phyloP scores from a whole-genome alignment of 495 filamentous ascomycete species.

The Tuber melanosporum region DNA sequence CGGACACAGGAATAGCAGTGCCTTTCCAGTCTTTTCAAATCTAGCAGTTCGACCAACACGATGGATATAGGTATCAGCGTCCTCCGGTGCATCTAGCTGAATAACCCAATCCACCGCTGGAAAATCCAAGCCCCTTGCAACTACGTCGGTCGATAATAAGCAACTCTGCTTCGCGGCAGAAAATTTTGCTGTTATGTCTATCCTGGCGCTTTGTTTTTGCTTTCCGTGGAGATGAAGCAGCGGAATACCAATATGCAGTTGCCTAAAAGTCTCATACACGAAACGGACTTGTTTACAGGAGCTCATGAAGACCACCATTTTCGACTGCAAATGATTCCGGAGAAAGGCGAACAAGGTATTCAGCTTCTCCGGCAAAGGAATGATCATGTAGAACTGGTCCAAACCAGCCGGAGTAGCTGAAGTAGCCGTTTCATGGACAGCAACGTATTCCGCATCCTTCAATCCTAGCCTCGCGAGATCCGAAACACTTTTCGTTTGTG shows the following conservation, averaged over 20 bases:
- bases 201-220: constrained; percentile 80
- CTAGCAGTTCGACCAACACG: constrained; percentile 89
- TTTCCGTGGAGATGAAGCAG: constrained; percentile 92
- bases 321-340: constrained; percentile 75
- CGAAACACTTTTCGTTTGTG: constrained; percentile 87
- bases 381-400: constrained; percentile 84
- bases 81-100: constrained; percentile 89
- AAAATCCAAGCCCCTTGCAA: constrained; percentile 88
- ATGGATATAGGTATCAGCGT: constrained; percentile 96
- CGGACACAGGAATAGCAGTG: constrained; percentile 86
- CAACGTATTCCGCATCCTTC: constrained; percentile 86
- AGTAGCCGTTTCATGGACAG: constrained; percentile 76
- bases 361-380: constrained; percentile 76
- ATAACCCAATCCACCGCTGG: constrained; percentile 97
- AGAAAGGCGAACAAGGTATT: constrained; percentile 91
- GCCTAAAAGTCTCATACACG: constrained; percentile 85
- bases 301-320: constrained; percentile 89
- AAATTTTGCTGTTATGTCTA: constrained; percentile 81
- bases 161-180: constrained; percentile 70
- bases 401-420: constrained; percentile 77
- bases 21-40: constrained; percentile 79
- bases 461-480: constrained; percentile 85
- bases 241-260: constrained; percentile 89
- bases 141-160: constrained; percentile 91
- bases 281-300: constrained; percentile 95